Conservation (phyloP, 2,329 filamentous ascomycete species). For the Leptosphaerulina australis region DNA sequence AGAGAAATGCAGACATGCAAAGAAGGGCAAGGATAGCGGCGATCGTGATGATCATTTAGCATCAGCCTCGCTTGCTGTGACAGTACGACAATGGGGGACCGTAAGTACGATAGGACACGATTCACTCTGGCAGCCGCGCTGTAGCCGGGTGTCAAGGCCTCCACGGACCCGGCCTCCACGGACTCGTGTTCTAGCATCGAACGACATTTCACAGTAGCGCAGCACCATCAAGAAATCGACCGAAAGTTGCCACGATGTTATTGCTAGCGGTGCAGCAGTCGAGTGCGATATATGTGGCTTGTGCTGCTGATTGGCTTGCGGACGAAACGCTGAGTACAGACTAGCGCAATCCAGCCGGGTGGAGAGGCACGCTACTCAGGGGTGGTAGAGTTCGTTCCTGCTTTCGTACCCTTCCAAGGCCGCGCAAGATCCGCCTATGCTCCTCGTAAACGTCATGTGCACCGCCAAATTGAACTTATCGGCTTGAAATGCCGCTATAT, state of each 20-base stretch:
- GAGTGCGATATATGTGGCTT: constrained; percentile 8
- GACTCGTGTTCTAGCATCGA: constrained; percentile 12
- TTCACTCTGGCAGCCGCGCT: background rate
- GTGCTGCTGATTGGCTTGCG: constrained; percentile 10
- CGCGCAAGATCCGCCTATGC: constrained; percentile 36
- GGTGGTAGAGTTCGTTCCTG: constrained; percentile 19
- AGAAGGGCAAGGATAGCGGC: constrained; percentile 39
- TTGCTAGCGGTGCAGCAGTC: constrained; percentile 15
- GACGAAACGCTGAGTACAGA: constrained; percentile 15
- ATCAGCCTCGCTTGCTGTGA: constrained; percentile 34
- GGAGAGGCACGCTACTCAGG: constrained; percentile 16
- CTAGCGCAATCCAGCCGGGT: constrained; percentile 14
- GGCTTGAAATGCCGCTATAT: constrained; percentile 32
- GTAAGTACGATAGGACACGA: constrained; percentile 9
- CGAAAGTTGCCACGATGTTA: constrained; percentile 36
- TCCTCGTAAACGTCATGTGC: constrained; percentile 47
- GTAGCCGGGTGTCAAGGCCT: constrained; percentile 6
- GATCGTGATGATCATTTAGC: constrained; percentile 36
- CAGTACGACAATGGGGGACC: constrained; percentile 17
- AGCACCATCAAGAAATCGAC: constrained; percentile 17
- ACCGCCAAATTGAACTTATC: constrained; percentile 23
- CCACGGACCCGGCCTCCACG: background rate
- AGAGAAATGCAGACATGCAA: constrained; percentile 40
- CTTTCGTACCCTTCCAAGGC: constrained; percentile 27
- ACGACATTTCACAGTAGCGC: constrained; percentile 18